phyloP scores from a whole-genome alignment of 2,329 filamentous ascomycete genomes.

The Fusarium transvaalense region DNA sequence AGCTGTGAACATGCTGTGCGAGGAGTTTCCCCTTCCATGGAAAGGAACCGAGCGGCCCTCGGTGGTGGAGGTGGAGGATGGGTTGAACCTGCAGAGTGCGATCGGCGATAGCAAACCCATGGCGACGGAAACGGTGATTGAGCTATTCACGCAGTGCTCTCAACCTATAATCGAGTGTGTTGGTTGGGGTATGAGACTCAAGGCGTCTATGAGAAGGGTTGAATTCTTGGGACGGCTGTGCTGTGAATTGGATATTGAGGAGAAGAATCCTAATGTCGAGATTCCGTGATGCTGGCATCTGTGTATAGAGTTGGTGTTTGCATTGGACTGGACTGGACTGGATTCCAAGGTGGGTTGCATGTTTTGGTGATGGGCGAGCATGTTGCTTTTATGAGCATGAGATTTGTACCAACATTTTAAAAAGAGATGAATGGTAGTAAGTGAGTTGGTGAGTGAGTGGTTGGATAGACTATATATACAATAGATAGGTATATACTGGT shows the following conservation, averaged over 20 bases:
- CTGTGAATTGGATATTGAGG: conserved; percentile 47
- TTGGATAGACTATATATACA: conserved; percentile 13
- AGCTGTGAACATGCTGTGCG: conserved; percentile 46
- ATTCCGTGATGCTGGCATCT: conserved; percentile 35
- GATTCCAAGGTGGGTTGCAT: conserved; percentile 3
- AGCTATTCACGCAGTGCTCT: conserved; percentile 45
- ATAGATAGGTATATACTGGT: conserved; percentile 15
- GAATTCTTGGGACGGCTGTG: conserved; percentile 45
- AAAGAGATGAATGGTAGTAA: background rate
- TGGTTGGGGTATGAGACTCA: conserved; percentile 42
- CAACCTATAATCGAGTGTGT: conserved; percentile 41
- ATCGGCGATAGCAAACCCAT: conserved; percentile 40
- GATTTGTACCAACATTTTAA: conserved; percentile 11
- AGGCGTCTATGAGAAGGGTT: conserved; percentile 42
- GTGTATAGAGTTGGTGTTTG: conserved; percentile 26
- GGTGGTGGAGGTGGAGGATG: conserved; percentile 46
- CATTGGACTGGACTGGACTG: background rate
- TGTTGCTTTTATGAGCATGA: conserved; percentile 25
- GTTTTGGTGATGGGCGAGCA: conserved; percentile 16
- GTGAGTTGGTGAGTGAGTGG: background rate
- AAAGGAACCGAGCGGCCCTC: conserved; percentile 37
- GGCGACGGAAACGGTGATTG: conserved; percentile 43
- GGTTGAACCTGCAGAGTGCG: conserved; percentile 39
- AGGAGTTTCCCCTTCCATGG: conserved; percentile 46
- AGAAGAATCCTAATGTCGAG: conserved; percentile 38